Percentiles rank a stretch among this genome's conserved stretches.
These are phyloP conservation scores for Kwoniella mangroviensis DNA, from an alignment of 768 basidiomycete species.

Conservation along the genomic window DNA sequence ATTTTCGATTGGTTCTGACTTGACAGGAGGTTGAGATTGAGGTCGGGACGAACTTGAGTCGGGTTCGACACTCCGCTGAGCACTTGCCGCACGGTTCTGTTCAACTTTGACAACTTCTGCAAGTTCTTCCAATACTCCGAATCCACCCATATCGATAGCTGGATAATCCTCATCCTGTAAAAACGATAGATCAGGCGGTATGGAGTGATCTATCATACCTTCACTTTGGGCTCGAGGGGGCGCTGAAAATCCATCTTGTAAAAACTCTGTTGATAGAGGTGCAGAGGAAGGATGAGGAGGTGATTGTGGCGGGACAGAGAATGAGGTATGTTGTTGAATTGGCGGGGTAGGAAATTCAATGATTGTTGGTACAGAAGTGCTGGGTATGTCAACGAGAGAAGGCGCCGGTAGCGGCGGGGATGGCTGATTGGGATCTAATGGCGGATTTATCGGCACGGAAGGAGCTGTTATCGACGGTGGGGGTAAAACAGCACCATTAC, in stretches of 20 bases:
- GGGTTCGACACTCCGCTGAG: slow-evolving; percentile 13
- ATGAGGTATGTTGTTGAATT: slow-evolving; percentile 10
- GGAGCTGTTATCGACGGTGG: slow-evolving; percentile 39
- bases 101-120: slow-evolving; percentile 27
- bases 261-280: not conserved
- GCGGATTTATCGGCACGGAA: slow-evolving; percentile 30
- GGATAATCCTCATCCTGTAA: slow-evolving; percentile 14
- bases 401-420: slow-evolving; percentile 12
- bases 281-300: slow-evolving; percentile 25
- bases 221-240: slow-evolving; percentile 18
- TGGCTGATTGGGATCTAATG: slow-evolving; percentile 30
- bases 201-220: slow-evolving; percentile 13
- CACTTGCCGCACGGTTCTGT: slow-evolving; percentile 8
- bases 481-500: slow-evolving; percentile 23
- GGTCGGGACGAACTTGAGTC: not conserved
- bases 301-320: slow-evolving; percentile 36
- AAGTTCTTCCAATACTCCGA: slow-evolving; percentile 22
- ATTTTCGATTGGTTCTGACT: slow-evolving; percentile 18
- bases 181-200: slow-evolving; percentile 15
- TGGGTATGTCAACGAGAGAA: not conserved
- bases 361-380: slow-evolving; percentile 9
- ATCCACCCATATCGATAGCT: slow-evolving; percentile 19
- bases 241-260: slow-evolving; percentile 7
- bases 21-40: slow-evolving; percentile 4
- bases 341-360: slow-evolving; percentile 28